Evolutionary conservation across 495 filamentous ascomycete genomes (phyloP).

Genomic region (Sordaria brevicollis): DNA sequence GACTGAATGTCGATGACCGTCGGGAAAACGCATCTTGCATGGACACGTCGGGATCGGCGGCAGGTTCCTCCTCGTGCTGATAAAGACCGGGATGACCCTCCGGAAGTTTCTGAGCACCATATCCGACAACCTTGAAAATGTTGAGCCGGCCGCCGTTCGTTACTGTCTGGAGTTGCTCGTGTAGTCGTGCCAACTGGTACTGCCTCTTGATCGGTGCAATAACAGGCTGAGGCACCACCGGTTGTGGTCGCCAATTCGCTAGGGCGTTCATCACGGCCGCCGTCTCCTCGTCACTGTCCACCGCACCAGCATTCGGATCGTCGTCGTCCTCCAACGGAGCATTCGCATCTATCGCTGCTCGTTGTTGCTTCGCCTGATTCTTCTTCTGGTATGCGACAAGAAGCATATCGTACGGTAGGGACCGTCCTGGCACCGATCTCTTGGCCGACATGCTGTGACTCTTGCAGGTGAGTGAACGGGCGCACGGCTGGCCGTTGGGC

Average conservation of each 20-base stretch:
- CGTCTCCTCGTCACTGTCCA: constrained; percentile 91
- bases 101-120: constrained; percentile 37
- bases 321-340: constrained; percentile 85
- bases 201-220: constrained; percentile 57
- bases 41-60: constrained; percentile 32
- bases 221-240: constrained; percentile 54
- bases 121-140: constrained; percentile 42
- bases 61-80: constrained; percentile 28
- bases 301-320: constrained; percentile 55
- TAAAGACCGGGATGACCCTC: constrained; percentile 28
- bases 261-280: constrained; percentile 80
- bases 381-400: constrained; percentile 95
- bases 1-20: constrained; percentile 35
- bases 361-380: constrained; percentile 95
- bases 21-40: constrained; percentile 21
- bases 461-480: constrained; percentile 89
- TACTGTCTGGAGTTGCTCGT: constrained; percentile 78
- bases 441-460: constrained; percentile 96
- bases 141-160: constrained; percentile 46
- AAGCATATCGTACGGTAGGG: constrained; percentile 89
- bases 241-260: constrained; percentile 60
- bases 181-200: constrained; percentile 76
- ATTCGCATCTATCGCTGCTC: constrained; percentile 87
- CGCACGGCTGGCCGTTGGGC: constrained; percentile 74
- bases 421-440: constrained; percentile 77